Base-by-base conservation (phyloP, 495 filamentous ascomycete genomes). In the Annulohypoxylon moriforme region DNA sequence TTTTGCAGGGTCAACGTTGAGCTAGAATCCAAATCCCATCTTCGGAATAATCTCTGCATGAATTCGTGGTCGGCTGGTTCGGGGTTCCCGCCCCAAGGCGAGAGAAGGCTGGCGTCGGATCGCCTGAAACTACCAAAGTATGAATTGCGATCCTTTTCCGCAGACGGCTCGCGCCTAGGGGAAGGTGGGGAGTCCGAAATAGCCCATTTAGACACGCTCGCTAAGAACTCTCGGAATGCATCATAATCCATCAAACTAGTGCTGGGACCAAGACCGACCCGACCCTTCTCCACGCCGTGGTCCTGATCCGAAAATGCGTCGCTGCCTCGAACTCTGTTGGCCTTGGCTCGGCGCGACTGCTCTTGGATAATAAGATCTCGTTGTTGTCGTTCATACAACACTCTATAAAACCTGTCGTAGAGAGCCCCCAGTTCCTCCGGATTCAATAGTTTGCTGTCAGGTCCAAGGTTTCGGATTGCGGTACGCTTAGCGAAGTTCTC, bases 401-500 rank as follows among this genome's bases (percentile, higher is more conserved):
- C 88, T 5, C 89, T 88, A 71, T 97, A 97, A 76, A 97, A 99
- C 46, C 93, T 89, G 76, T 99, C 96, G 70, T 99, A 99, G 11
- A 98, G 84, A 18, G 91, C 90, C 25, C 92, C 91, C 1, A 99
- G 85, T 75, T 99, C 96, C 31, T 95, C 93, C 18, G 90, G 82
- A 75, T 87, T 93, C 33, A 99, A 82, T 50, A 91, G 87, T 79
- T 98, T 98, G 81, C 93, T 97, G 63, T 98, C 96, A 3, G 94
- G 95, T 0, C 96, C 96, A 33, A 99, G 89, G 68, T 99, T 99
- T 20, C 96, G 86, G 64, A 99, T 97, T 14, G 94, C 95, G 2
- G 96, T 99, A 65, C 96, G 90, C 77, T 98, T 99, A 29, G 96
- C 93, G 74, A 99, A 99, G 65, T 87, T 97, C 81, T 98, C 96